Conservation (phyloP, 2,329 filamentous ascomycete genomes). For the Fusarium nodosum region DNA sequence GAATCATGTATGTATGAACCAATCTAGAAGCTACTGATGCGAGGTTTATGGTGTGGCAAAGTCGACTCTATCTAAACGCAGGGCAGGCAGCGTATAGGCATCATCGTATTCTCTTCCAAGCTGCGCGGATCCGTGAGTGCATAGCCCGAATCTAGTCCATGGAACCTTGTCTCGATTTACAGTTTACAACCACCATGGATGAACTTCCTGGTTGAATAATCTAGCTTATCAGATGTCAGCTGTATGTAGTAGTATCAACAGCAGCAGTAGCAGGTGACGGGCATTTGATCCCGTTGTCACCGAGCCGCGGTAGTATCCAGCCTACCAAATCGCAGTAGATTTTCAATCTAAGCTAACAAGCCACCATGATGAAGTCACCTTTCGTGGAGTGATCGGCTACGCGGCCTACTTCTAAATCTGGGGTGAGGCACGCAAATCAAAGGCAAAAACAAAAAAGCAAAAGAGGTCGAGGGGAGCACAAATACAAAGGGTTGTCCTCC, state of each 20-base stretch:
- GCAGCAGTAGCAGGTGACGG: constrained; percentile 5
- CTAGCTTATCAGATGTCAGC: not conserved
- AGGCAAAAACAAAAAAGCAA: constrained; percentile 10
- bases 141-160: constrained; percentile 6
- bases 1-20: not conserved
- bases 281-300: constrained; percentile 15
- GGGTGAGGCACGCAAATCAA: constrained; percentile 24
- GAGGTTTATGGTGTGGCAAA: constrained; percentile 6
- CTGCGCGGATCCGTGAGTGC: not conserved
- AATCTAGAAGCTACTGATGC: not conserved
- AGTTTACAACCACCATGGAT: not conserved
- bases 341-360: constrained; percentile 30
- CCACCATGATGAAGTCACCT: constrained; percentile 45
- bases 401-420: constrained; percentile 18
- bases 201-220: not conserved
- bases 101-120: constrained; percentile 8
- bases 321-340: constrained; percentile 9
- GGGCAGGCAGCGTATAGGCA: constrained; percentile 4
- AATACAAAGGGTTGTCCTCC: constrained; percentile 35
- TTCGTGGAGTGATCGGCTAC: constrained; percentile 26
- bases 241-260: not conserved
- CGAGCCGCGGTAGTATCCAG: constrained; percentile 17
- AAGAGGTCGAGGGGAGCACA: constrained; percentile 8
- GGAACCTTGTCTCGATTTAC: not conserved
- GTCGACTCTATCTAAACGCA: not conserved